phyloP scores from a whole-genome alignment of 768 basidiomycete species.

The Antrodiella citrinella region DNA sequence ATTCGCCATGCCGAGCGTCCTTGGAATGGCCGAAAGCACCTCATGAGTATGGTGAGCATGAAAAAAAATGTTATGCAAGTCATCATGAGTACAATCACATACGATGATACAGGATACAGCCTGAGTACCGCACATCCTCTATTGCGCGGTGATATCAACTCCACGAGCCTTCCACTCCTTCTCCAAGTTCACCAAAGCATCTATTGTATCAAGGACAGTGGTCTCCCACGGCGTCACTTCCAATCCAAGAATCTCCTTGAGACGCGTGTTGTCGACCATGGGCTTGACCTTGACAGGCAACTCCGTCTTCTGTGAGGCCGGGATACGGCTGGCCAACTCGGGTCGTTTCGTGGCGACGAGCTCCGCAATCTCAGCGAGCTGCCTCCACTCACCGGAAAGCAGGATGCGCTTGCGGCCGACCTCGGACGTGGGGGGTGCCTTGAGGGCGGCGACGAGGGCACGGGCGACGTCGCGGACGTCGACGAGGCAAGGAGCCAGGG shows the following conservation, averaged over 20 bases:
- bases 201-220: constrained; percentile 13
- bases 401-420: neutral
- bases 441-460: no score
- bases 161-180: no score
- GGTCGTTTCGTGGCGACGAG: constrained; percentile 4
- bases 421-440: neutral
- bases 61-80: no score
- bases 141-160: no score
- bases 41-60: no score
- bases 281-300: neutral
- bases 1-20: no score
- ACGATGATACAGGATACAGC: no score
- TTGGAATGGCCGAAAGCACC: no score
- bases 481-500: neutral
- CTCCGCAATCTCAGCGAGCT: constrained; percentile 3
- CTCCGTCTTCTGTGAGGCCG: neutral
- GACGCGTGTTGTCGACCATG: constrained; percentile 2
- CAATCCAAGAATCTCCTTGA: constrained; percentile 3
- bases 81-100: no score
- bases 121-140: no score
- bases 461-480: neutral
- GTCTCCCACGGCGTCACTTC: constrained; percentile 7
- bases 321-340: constrained; percentile 4
- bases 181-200: constrained; percentile 11
- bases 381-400: neutral